These are phyloP conservation scores for Sarocladium brachiariae DNA, from an alignment of 2,329 filamentous ascomycete species.

Conservation along the genomic window DNA sequence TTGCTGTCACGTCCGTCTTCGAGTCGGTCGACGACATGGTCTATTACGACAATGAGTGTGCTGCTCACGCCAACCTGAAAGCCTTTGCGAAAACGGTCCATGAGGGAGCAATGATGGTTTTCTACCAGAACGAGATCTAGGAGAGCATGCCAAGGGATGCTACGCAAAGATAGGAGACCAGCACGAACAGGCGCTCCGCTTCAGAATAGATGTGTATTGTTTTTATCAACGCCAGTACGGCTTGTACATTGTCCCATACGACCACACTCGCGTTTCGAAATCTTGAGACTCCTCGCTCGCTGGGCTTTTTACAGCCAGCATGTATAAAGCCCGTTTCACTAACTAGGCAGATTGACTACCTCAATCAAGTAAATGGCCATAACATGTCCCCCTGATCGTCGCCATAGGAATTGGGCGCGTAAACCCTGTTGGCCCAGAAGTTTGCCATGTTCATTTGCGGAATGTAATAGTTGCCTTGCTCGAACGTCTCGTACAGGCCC, in stretches of 20 bases:
- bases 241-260: too few relatives aligned
- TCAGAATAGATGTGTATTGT: too few relatives aligned
- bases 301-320: too few relatives aligned
- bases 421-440: neutral
- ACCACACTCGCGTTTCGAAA: too few relatives aligned
- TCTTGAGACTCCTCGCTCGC: too few relatives aligned
- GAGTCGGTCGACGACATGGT: constrained; percentile 50
- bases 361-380: neutral
- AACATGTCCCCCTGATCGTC: neutral
- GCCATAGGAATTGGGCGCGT: neutral
- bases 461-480: constrained; percentile 20
- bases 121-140: constrained; percentile 29
- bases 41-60: constrained; percentile 48
- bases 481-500: constrained; percentile 28
- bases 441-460: neutral
- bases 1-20: constrained; percentile 51
- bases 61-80: constrained; percentile 25
- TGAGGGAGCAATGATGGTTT: constrained; percentile 43
- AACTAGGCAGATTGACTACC: too few relatives aligned
- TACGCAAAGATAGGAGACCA: too few relatives aligned
- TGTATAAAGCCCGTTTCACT: too few relatives aligned
- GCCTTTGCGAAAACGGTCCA: constrained; percentile 24
- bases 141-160: too few relatives aligned
- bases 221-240: too few relatives aligned
- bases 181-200: too few relatives aligned